A percentile compares a stretch with the other conserved stretches of the same genome.
Evolutionary conservation across 1,139 yeast species (phyloP).

Genomic region (Protomyces inundatus): DNA sequence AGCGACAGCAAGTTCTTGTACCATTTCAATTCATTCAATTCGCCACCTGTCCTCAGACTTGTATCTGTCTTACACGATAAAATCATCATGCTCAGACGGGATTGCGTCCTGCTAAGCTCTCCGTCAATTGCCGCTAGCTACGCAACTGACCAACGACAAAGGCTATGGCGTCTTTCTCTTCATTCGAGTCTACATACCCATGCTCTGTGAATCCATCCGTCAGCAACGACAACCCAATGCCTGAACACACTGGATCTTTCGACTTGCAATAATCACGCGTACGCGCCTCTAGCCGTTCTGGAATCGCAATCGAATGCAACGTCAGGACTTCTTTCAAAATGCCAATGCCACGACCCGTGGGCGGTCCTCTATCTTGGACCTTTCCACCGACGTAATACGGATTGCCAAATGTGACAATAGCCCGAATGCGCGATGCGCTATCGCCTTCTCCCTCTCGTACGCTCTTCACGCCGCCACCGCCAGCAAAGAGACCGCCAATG

Average conservation of each 20-base stretch:
- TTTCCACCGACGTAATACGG: conserved; percentile 1
- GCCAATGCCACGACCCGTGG: conserved; percentile 12
- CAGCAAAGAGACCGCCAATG: background rate
- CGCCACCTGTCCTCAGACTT: background rate
- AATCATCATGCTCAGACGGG: too few relatives aligned
- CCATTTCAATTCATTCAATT: background rate
- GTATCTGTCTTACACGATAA: too few relatives aligned
- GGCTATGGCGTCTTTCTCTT: conserved; percentile 3
- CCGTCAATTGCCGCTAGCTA: too few relatives aligned
- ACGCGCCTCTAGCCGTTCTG: background rate
- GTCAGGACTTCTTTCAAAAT: conserved; percentile 3
- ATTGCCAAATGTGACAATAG: background rate
- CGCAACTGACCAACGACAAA: background rate
- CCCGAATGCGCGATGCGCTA: background rate
- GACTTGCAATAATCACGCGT: conserved; percentile 11
- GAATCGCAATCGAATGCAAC: background rate
- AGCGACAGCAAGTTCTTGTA: background rate
- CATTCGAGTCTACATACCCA: background rate
- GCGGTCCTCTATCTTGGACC: conserved; percentile 11
- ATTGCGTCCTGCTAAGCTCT: too few relatives aligned
- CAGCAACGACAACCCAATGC: background rate
- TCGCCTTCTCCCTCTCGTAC: background rate
- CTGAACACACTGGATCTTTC: conserved; percentile 18
- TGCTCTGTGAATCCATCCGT: conserved; percentile 10
- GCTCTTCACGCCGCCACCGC: background rate